A percentile compares a stretch with the other conserved stretches of the same genome.
These are phyloP conservation scores for Xylaria intraflava DNA, from an alignment of 495 filamentous ascomycete species.

Conservation along the genomic window DNA sequence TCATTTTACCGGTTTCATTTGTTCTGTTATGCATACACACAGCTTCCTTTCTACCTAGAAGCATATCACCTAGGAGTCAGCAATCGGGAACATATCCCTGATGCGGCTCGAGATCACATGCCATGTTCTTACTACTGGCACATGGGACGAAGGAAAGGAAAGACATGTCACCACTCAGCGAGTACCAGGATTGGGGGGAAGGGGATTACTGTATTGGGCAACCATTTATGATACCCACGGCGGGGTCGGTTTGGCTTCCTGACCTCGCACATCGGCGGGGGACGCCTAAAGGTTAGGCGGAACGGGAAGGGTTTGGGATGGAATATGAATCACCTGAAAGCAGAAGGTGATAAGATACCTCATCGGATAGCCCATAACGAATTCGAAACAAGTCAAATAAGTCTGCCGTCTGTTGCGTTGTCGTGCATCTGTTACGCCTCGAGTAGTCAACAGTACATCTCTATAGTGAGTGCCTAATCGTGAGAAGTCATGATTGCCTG, in stretches of 20 bases:
- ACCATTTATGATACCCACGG: slow-evolving; percentile 13
- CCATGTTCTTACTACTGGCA: background rate
- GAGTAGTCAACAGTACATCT: no score
- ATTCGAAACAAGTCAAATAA: slow-evolving; percentile 10
- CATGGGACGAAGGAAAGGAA: slow-evolving; percentile 5
- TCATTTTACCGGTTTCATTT: slow-evolving; percentile 22
- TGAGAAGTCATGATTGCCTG: no score
- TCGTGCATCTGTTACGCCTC: background rate
- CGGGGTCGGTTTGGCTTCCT: slow-evolving; percentile 25
- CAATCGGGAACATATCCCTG: slow-evolving; percentile 4
- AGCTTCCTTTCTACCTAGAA: slow-evolving; percentile 11
- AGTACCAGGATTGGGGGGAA: slow-evolving; percentile 14
- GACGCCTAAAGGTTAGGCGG: slow-evolving; percentile 11
- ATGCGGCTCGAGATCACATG: slow-evolving; percentile 2
- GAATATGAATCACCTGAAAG: slow-evolving; percentile 4
- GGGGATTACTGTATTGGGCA: slow-evolving; percentile 23
- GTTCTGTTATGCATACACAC: slow-evolving; percentile 5
- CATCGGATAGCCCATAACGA: background rate
- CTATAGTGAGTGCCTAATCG: no score
- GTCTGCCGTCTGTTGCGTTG: background rate
- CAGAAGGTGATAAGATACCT: slow-evolving; percentile 7
- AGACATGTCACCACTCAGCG: slow-evolving; percentile 27
- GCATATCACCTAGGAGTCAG: background rate
- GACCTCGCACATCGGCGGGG: slow-evolving; percentile 13
- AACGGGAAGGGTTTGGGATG: background rate